Evolutionary conservation across 345 rosid genomes (phyloP).

Genomic region (Syzygium jambos): DNA sequence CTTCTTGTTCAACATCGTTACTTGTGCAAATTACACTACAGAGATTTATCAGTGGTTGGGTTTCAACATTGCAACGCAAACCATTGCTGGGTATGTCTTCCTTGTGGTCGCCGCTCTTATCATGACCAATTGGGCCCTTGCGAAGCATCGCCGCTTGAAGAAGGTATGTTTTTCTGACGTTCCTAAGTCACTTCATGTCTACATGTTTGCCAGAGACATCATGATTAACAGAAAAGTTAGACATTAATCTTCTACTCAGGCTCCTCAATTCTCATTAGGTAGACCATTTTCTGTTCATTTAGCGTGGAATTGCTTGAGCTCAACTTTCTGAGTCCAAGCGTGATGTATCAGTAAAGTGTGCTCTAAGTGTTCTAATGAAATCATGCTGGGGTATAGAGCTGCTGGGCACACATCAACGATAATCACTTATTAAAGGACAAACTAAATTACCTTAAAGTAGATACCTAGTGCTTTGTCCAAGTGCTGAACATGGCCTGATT

Average conservation of each 20-base stretch:
- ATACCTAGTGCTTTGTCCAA: not conserved
- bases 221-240: not conserved
- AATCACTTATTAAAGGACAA: not conserved
- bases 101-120: constrained; percentile 68
- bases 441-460: not conserved
- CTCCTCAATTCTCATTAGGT: not conserved
- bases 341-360: not conserved
- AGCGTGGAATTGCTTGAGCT: not conserved
- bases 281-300: not conserved
- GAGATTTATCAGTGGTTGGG: constrained; percentile 99
- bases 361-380: not conserved
- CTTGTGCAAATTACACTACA: constrained; percentile 95
- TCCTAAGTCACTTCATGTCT: not conserved
- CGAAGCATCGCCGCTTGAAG: constrained; percentile 84
- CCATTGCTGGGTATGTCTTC: constrained; percentile 80
- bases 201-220: not conserved
- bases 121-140: constrained; percentile 98
- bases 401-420: not conserved
- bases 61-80: constrained; percentile 94
- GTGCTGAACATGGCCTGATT: not conserved
- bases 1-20: constrained; percentile 88
- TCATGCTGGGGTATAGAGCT: not conserved
- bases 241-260: not conserved
- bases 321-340: not conserved
- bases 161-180: constrained; percentile 38